Percentiles rank a stretch among this genome's conserved stretches.
Conservation (phyloP, 176 grass and related monocot genomes). For the Rhynchospora breviuscula region DNA sequence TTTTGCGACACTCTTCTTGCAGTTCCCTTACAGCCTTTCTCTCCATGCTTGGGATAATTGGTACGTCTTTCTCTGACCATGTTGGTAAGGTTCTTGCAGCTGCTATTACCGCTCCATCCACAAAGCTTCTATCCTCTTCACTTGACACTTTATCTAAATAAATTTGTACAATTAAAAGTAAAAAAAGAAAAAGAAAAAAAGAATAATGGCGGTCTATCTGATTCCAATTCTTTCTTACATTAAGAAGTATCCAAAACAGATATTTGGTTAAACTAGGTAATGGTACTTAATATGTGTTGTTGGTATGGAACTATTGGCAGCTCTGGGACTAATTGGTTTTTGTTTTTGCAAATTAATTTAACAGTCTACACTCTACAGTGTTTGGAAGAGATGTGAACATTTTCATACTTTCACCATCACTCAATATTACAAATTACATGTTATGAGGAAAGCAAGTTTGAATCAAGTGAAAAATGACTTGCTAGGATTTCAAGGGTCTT, state of each 20-base stretch:
- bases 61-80: conserved; percentile 77
- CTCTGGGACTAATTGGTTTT: not conserved
- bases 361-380: not conserved
- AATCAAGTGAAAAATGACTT: not conserved
- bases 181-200: not conserved
- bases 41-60: conserved; percentile 70
- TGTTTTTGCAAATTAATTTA: not conserved
- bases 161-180: not conserved
- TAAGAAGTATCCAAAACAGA: not conserved
- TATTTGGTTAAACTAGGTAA: not conserved
- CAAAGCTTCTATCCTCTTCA: conserved; percentile 51
- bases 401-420: not conserved
- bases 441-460: not conserved
- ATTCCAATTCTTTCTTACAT: not conserved
- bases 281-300: not conserved
- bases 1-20: conserved; percentile 73
- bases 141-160: conserved; percentile 44
- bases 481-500: not conserved
- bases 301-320: not conserved
- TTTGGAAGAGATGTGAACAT: not conserved
- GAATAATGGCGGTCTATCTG: not conserved
- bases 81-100: conserved; percentile 80
- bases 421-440: conserved; percentile 15
- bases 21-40: conserved; percentile 60
- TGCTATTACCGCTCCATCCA: conserved; percentile 79